Percentiles rank a stretch among this genome's conserved stretches.
These are phyloP conservation scores for Ophiostoma tasmaniense DNA, from an alignment of 2,329 filamentous ascomycete genomes.

Conservation along the genomic window DNA sequence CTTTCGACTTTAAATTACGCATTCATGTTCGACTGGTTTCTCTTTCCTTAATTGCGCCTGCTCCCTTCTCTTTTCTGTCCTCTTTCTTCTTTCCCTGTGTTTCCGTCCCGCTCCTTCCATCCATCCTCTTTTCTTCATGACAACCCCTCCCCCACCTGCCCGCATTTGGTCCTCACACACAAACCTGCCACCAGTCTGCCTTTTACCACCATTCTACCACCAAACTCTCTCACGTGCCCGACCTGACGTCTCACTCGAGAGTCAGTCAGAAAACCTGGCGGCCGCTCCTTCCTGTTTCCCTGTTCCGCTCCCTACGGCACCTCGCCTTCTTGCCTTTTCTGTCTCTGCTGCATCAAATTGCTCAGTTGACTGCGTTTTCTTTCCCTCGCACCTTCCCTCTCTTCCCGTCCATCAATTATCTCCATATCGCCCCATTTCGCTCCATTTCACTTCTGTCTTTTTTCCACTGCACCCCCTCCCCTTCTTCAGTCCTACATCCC, in stretches of 20 bases:
- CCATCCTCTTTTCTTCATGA: slow-evolving; percentile 6
- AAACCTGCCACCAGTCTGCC: not conserved
- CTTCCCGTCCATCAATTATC: not conserved
- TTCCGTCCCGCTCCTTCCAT: not conserved
- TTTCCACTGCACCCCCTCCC: not conserved
- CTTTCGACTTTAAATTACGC: not conserved
- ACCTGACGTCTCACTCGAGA: not conserved
- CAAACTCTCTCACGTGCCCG: not conserved
- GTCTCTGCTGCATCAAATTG: not conserved
- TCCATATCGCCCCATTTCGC: not conserved
- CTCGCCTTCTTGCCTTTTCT: not conserved
- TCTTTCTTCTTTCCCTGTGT: not conserved
- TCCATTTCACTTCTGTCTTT: not conserved
- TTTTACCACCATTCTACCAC: not conserved
- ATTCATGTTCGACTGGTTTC: not conserved
- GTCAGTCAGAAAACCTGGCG: not conserved
- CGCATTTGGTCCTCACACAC: slow-evolving; percentile 9
- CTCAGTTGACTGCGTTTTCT: slow-evolving; percentile 8
- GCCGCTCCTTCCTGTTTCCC: not conserved
- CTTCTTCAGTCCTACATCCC: not conserved
- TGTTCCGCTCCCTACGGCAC: not conserved
- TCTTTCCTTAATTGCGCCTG: not conserved
- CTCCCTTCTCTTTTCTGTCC: not conserved
- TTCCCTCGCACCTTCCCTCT: slow-evolving; percentile 11
- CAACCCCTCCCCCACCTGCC: slow-evolving; percentile 21